phyloP scores from a whole-genome alignment of 2,329 filamentous ascomycete genomes.

The Ophiostoma piceae region DNA sequence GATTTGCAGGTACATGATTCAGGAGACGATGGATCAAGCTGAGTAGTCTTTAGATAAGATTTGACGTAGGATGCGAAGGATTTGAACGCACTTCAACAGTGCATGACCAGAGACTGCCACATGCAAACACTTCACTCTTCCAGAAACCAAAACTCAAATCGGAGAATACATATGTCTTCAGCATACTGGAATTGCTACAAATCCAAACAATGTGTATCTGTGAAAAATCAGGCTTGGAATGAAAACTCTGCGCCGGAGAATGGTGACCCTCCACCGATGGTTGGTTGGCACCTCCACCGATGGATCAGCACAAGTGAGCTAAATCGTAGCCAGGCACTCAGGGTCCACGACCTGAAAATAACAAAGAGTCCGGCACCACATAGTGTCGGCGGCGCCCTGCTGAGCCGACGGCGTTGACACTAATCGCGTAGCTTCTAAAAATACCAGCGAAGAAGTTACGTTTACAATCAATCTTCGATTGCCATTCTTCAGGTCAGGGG shows the following conservation, averaged over 20 bases:
- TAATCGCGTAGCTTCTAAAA: not conserved
- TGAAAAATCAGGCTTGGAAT: not conserved
- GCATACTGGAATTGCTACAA: too few species aligned
- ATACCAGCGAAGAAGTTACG: not conserved
- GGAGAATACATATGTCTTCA: too few species aligned
- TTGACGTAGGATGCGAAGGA: not conserved
- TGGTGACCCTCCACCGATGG: not conserved
- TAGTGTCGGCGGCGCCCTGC: not conserved
- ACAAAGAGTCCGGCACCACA: not conserved
- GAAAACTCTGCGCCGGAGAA: not conserved
- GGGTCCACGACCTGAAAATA: not conserved
- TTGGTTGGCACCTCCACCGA: not conserved
- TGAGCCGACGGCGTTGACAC: not conserved
- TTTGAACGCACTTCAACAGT: not conserved
- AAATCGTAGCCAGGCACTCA: not conserved
- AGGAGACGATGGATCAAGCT: not conserved
- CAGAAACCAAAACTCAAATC: too few species aligned
- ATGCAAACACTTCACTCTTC: too few species aligned
- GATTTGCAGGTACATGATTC: slow-evolving; percentile 1
- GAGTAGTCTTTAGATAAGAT: not conserved
- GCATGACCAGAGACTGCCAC: not conserved
- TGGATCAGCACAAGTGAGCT: not conserved
- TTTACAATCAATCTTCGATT: too few species aligned
- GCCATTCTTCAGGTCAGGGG: not conserved
- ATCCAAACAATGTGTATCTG: not conserved